Evolutionary conservation across 768 basidiomycete species (phyloP).

Genomic region (Vararia minispora): DNA sequence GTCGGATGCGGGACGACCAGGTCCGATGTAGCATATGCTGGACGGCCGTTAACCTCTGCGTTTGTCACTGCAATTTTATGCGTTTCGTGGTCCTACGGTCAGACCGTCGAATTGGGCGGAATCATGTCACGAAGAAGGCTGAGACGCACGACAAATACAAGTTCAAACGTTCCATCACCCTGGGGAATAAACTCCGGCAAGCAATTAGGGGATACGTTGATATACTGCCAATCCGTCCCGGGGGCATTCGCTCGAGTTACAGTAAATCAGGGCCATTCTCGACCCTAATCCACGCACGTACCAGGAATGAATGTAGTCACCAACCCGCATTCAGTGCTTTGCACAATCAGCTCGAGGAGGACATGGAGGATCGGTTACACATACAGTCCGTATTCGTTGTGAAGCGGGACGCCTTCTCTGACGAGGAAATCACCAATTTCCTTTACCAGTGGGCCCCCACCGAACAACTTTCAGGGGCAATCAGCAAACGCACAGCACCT

Average conservation of each 20-base stretch:
- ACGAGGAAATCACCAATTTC: constrained; percentile 17
- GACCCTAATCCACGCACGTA: too few relatives aligned
- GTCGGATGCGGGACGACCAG: constrained; percentile 33
- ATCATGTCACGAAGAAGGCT: neutral
- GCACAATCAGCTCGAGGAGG: neutral
- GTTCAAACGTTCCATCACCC: constrained; percentile 14
- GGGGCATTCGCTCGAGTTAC: constrained; percentile 3
- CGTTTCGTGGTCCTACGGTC: constrained; percentile 13
- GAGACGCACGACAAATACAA: constrained; percentile 14
- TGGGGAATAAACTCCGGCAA: constrained; percentile 12
- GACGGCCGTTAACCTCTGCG: constrained; percentile 22
- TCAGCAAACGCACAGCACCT: neutral
- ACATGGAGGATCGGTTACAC: neutral
- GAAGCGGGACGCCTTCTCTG: constrained; percentile 14
- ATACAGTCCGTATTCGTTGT: constrained; percentile 16
- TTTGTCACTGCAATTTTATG: constrained; percentile 21
- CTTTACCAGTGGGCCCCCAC: constrained; percentile 20
- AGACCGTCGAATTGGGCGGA: neutral
- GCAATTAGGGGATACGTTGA: constrained; percentile 12
- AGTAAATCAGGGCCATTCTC: too few relatives aligned
- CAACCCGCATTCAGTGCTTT: constrained; percentile 14
- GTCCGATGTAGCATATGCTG: constrained; percentile 33
- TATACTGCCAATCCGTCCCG: constrained; percentile 17
- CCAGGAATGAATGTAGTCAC: constrained; percentile 15
- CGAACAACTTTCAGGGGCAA: constrained; percentile 16